Percentiles rank a stretch among this genome's conserved stretches.
Conservation (phyloP, 495 filamentous ascomycete species). For the Hypoxylon fuscum region DNA sequence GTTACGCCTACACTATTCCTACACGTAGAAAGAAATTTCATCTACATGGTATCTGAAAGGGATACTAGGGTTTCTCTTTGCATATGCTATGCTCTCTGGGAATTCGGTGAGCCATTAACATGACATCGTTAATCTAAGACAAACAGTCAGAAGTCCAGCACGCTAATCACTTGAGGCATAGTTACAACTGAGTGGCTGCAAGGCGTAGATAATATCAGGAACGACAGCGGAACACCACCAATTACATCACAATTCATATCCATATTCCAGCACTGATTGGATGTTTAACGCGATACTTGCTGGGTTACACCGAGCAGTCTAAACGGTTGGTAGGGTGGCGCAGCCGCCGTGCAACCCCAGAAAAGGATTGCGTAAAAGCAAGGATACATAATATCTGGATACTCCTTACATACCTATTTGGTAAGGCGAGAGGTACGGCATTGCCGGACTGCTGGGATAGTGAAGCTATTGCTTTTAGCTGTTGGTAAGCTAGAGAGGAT, state of each 20-base stretch:
- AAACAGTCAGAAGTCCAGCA: no score
- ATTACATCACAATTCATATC: neutral
- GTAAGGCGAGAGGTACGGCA: constrained; percentile 3
- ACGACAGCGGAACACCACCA: neutral
- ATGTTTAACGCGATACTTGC: neutral
- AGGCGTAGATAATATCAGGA: no score
- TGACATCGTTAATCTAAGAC: neutral
- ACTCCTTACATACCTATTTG: constrained; percentile 20
- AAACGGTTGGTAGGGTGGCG: neutral
- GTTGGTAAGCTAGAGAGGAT: neutral
- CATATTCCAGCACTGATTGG: neutral
- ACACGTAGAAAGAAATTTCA: no score
- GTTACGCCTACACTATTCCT: no score
- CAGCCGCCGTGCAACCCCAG: constrained; percentile 1
- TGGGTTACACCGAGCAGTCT: neutral
- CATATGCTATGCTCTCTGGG: no score
- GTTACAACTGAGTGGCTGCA: neutral
- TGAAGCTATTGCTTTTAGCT: neutral
- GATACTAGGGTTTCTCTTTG: no score
- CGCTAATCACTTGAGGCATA: neutral
- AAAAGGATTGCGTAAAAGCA: constrained; percentile 32
- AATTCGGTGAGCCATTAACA: neutral
- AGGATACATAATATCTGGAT: constrained; percentile 2
- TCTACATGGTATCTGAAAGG: no score
- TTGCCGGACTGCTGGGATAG: constrained; percentile 11